Base-by-base conservation (phyloP, 2,329 filamentous ascomycete species). In the Trichoderma atrobrunneum region DNA sequence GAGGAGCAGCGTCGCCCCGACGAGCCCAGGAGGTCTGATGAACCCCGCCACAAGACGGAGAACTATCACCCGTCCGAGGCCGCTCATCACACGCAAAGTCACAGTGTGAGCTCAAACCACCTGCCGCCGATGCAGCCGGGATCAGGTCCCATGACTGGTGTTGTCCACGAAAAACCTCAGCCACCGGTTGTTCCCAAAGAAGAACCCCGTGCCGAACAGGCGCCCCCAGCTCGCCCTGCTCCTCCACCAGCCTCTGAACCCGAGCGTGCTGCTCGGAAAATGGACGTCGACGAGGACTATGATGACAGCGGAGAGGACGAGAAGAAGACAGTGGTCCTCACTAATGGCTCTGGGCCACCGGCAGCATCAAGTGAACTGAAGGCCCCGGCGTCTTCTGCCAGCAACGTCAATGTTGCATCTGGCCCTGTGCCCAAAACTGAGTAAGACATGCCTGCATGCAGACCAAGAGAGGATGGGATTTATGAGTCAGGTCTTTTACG, bases 261-360 rank as follows among this genome's bases (percentile, higher is more conserved):
- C 11, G 90, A 92, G 80, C 85, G 90, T 68, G 94, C 96, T 39
- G 94, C 94, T 24, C 88, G 96, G 26, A 97, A 97, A 82, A 97
- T 99, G 90, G 95, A 98, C 7, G 93, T 98, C 24, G 95, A 99
- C 76, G 96, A 99, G 80, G 93, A 98, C 80, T 98, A 99, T 78
- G 95, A 98, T 80, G 95, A 98, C 78, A 95, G 95, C 72, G 93
- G 90, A 5, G 95, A 97, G 75, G 95, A 98, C 73, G 92, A 96
- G 72, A 91, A 91, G 83, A 91, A 91, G 80, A 79, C 80, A 1
- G 80, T 78, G 3, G 78, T 81, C 18, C 79, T 82, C 1, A 79
- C 82, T 16, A 82, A 87, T 81, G 75, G 81, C 6, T 82, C 85
- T 10, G 86, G 82, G 1, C 82, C 87, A 16, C 80, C 82, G 8